Percentiles rank a stretch among this genome's conserved stretches.
Evolutionary conservation across 2,329 filamentous ascomycete genomes (phyloP).

Genomic region (Talaromyces sp.): DNA sequence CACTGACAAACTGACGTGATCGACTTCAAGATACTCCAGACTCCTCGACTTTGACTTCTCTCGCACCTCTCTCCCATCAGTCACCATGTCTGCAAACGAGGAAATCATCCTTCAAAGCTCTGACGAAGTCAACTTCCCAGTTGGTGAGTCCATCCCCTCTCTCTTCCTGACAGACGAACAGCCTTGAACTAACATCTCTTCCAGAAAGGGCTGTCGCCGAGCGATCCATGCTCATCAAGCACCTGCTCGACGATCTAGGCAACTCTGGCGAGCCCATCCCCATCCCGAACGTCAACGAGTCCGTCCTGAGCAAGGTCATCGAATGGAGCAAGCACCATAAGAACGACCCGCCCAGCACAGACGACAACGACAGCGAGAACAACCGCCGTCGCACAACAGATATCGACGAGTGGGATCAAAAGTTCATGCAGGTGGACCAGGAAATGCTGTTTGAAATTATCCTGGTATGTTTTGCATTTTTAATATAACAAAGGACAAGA

Average conservation of each 20-base stretch:
- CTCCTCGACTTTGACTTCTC: background rate
- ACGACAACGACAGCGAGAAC: slow-evolving; percentile 87
- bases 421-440: slow-evolving; percentile 99
- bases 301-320: slow-evolving; percentile 90
- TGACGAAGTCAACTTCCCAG: slow-evolving; percentile 43
- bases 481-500: no score
- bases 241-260: slow-evolving; percentile 92
- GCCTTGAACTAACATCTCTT: slow-evolving; percentile 23
- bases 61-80: background rate
- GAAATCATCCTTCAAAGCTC: slow-evolving; percentile 46
- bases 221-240: slow-evolving; percentile 93
- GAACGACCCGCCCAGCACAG: slow-evolving; percentile 71
- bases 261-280: slow-evolving; percentile 57
- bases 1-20: background rate
- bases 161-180: slow-evolving; percentile 44
- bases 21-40: background rate
- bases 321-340: slow-evolving; percentile 98
- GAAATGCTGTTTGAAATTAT: slow-evolving; percentile 99
- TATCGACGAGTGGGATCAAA: slow-evolving; percentile 99
- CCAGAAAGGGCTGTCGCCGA: slow-evolving; percentile 77
- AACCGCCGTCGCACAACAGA: slow-evolving; percentile 97
- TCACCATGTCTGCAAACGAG: slow-evolving; percentile 8
- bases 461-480: slow-evolving; percentile 70
- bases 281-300: slow-evolving; percentile 74
- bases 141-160: slow-evolving; percentile 48